Percentiles rank a stretch among this genome's conserved stretches.
These are phyloP conservation scores for Leishmania aethiopica DNA, from an alignment of 208 protist species.

Conservation along the genomic window DNA sequence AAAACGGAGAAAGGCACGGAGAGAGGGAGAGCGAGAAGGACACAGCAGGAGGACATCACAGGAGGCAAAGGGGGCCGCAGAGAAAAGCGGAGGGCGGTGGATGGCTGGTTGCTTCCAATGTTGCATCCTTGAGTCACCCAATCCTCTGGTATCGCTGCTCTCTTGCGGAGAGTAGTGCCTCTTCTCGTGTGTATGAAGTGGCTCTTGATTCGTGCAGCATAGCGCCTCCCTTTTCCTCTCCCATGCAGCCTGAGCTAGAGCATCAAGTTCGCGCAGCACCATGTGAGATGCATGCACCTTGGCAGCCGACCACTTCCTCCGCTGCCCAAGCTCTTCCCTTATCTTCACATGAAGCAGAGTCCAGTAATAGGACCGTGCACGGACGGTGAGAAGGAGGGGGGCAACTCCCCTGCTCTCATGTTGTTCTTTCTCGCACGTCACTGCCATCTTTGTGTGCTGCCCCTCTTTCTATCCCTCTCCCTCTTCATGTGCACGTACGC, in stretches of 20 bases:
- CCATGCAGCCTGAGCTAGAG: background rate
- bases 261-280: background rate
- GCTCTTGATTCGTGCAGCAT: background rate
- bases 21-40: background rate
- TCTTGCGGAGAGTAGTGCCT: background rate
- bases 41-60: background rate
- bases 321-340: background rate
- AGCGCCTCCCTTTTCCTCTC: background rate
- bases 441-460: background rate
- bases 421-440: background rate
- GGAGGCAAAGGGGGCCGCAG: too few relatives aligned
- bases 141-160: background rate
- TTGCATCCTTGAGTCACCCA: background rate
- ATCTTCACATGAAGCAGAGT: background rate
- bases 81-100: background rate
- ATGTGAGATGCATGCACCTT: background rate
- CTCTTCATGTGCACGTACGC: slow-evolving; percentile 3
- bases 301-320: background rate
- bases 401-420: background rate
- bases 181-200: background rate
- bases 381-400: background rate
- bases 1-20: background rate
- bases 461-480: background rate
- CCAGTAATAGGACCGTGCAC: background rate
- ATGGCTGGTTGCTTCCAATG: background rate